Percentiles rank a stretch among this genome's conserved stretches.
These are phyloP conservation scores for Patellaria atrata DNA, from an alignment of 495 filamentous ascomycete species.

Conservation along the genomic window DNA sequence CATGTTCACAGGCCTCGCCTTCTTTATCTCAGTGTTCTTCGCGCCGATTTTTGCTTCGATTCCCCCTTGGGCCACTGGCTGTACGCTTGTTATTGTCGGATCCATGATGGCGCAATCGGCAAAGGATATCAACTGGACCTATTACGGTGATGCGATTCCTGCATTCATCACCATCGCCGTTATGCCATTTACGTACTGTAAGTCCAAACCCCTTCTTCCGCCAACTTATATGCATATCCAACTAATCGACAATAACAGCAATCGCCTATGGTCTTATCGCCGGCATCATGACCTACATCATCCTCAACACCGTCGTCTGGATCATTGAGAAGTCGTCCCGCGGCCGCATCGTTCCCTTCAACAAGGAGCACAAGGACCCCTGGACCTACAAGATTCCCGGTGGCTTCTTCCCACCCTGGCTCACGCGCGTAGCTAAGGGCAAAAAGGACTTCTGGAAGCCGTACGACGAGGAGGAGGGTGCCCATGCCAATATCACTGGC, in stretches of 20 bases:
- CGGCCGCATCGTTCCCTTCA: conserved; percentile 55
- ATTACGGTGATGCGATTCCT: conserved; percentile 62
- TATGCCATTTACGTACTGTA: conserved; percentile 80
- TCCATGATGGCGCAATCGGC: conserved; percentile 65
- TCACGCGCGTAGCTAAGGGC: conserved; percentile 42
- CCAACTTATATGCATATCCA: conserved; percentile 50
- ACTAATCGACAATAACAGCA: neutral
- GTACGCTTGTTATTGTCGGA: conserved; percentile 66
- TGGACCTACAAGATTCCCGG: conserved; percentile 58
- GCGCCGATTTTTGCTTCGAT: conserved; percentile 77
- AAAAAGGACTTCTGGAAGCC: conserved; percentile 51
- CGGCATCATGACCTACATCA: conserved; percentile 58
- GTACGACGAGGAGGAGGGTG: conserved; percentile 10
- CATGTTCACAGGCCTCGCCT: conserved; percentile 59
- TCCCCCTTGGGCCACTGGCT: conserved; percentile 71
- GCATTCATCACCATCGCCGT: conserved; percentile 66
- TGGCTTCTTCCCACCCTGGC: conserved; percentile 56
- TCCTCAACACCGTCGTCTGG: conserved; percentile 52
- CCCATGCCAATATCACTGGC: too few species aligned
- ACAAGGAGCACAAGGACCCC: conserved; percentile 55
- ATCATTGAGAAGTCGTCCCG: conserved; percentile 45
- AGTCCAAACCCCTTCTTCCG: too few species aligned
- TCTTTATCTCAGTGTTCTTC: conserved; percentile 79
- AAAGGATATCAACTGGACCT: conserved; percentile 71
- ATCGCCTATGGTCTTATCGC: conserved; percentile 70